A percentile compares a stretch with the other conserved stretches of the same genome.
Conservation (phyloP, 805 yeast species). For the Teunomyces tritomae region DNA sequence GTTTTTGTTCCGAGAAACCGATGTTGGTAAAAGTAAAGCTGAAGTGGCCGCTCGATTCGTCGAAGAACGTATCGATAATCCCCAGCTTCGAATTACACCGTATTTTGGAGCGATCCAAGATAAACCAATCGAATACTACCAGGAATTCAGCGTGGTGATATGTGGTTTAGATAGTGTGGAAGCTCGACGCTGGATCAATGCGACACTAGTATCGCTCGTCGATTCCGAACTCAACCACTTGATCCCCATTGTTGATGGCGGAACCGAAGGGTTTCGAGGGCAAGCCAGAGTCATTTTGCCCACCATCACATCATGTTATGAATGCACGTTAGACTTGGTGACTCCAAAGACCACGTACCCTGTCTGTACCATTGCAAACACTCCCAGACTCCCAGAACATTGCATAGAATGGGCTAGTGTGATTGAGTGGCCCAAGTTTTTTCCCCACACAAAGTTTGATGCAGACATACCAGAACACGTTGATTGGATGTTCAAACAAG, state of each 20-base stretch:
- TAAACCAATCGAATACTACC: slow-evolving; percentile 59
- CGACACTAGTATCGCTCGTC: slow-evolving; percentile 60
- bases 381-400: slow-evolving; percentile 93
- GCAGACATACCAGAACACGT: slow-evolving; percentile 68
- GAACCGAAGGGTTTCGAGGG: slow-evolving; percentile 92
- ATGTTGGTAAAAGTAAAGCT: slow-evolving; percentile 68
- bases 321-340: slow-evolving; percentile 79
- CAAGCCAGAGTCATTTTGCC: slow-evolving; percentile 88
- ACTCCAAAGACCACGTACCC: slow-evolving; percentile 70
- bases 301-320: slow-evolving; percentile 84
- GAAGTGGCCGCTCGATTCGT: slow-evolving; percentile 62
- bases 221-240: slow-evolving; percentile 38
- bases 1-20: slow-evolving; percentile 59
- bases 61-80: slow-evolving; percentile 39
- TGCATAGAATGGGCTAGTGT: slow-evolving; percentile 89
- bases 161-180: slow-evolving; percentile 89
- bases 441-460: slow-evolving; percentile 52
- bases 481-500: slow-evolving; percentile 55
- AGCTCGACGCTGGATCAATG: slow-evolving; percentile 89
- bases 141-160: slow-evolving; percentile 66
- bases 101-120: slow-evolving; percentile 61
- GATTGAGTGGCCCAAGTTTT: slow-evolving; percentile 63
- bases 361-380: slow-evolving; percentile 89
- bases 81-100: slow-evolving; percentile 47
- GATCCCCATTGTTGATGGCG: slow-evolving; percentile 78